Evolutionary conservation across 352 stramenopile species (phyloP).

Genomic region (Pythium vanterpoolii): DNA sequence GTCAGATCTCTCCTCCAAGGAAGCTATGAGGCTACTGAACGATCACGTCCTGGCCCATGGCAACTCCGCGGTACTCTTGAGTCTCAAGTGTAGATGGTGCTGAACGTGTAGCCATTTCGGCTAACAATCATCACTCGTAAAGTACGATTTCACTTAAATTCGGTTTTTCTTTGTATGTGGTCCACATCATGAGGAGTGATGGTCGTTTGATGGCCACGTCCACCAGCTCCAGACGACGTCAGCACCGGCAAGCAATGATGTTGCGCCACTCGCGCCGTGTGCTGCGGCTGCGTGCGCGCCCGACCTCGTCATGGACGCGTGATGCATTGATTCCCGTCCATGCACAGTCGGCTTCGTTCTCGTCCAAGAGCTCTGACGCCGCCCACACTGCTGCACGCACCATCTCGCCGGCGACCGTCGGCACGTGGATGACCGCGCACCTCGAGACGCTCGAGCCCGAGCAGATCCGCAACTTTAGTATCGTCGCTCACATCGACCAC

Average conservation of each 20-base stretch:
- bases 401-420: slow-evolving; percentile 46
- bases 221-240: neutral
- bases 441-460: slow-evolving; percentile 59
- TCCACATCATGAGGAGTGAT: slow-evolving; percentile 2
- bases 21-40: no score
- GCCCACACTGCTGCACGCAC: slow-evolving; percentile 7
- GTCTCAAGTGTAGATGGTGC: no score
- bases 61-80: no score
- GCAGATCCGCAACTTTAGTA: slow-evolving; percentile 90
- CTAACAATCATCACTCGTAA: no score
- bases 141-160: neutral
- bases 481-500: slow-evolving; percentile 91
- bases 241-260: slow-evolving; percentile 1
- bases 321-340: neutral
- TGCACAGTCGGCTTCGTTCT: neutral
- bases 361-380: neutral
- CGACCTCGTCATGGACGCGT: neutral
- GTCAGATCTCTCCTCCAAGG: no score
- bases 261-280: slow-evolving; percentile 10
- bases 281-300: slow-evolving; percentile 8
- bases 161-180: neutral
- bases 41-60: no score
- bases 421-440: slow-evolving; percentile 54
- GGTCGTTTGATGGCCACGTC: neutral
- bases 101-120: neutral